These are phyloP conservation scores for Penicillium hordei DNA, from an alignment of 2,329 filamentous ascomycete genomes.

Conservation along the genomic window DNA sequence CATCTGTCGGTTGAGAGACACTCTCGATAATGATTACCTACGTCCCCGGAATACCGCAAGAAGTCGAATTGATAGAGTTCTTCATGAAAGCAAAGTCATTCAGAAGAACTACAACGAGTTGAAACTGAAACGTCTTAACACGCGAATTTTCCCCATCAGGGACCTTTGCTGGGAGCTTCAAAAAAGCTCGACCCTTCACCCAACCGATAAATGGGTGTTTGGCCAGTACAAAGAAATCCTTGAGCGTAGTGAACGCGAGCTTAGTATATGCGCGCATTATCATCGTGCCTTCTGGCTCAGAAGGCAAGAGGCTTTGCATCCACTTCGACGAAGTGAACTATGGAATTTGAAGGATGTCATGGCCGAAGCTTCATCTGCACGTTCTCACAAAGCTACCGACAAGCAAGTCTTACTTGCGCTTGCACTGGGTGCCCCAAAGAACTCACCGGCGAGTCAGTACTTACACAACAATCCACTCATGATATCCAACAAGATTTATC, in stretches of 20 bases:
- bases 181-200: neutral
- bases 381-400: neutral
- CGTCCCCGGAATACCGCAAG: slow-evolving; percentile 20
- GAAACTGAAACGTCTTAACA: neutral
- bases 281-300: neutral
- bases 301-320: neutral
- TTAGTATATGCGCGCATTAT: neutral
- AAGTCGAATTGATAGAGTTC: slow-evolving; percentile 20
- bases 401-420: neutral
- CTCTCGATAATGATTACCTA: slow-evolving; percentile 16
- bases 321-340: neutral
- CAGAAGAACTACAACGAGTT: slow-evolving; percentile 10
- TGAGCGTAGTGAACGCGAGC: too few species aligned
- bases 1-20: neutral
- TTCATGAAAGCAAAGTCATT: slow-evolving; percentile 2
- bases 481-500: neutral
- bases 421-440: neutral
- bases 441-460: neutral
- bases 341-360: neutral
- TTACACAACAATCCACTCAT: neutral
- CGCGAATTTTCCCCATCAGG: neutral
- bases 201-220: neutral
- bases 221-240: neutral
- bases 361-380: neutral
- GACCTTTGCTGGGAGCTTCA: neutral